Conservation (phyloP, 192 early-diverging fungal species). For the Radiomyces spectabilis region DNA sequence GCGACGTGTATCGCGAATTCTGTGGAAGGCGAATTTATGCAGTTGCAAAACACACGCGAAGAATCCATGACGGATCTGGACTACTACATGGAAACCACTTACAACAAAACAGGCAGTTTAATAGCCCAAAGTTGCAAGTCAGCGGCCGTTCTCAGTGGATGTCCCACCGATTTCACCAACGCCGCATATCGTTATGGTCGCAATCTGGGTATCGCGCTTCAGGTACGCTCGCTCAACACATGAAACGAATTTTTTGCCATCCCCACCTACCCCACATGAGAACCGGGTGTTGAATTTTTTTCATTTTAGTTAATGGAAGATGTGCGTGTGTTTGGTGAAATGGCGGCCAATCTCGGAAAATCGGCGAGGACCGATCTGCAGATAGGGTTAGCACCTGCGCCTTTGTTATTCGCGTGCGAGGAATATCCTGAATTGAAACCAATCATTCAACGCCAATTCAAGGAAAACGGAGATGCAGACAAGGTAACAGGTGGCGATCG, state of each 20-base stretch:
- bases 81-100: conserved; percentile 94
- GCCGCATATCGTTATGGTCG: conserved; percentile 83
- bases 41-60: conserved; percentile 66
- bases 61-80: conserved; percentile 65
- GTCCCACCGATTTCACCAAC: conserved; percentile 61
- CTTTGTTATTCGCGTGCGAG: conserved; percentile 89
- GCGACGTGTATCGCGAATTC: conserved; percentile 88
- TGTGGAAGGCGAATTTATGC: conserved; percentile 98
- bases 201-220: conserved; percentile 91
- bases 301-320: conserved; percentile 74
- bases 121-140: conserved; percentile 90
- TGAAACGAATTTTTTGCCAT: no score
- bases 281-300: not conserved
- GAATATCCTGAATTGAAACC: conserved; percentile 77
- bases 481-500: conserved; percentile 34
- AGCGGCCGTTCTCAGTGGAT: conserved; percentile 78
- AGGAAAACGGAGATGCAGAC: conserved; percentile 65
- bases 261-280: no score
- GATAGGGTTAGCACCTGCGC: conserved; percentile 87
- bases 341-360: conserved; percentile 77
- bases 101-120: conserved; percentile 90
- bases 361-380: conserved; percentile 85
- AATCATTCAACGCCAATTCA: conserved; percentile 84
- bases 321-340: conserved; percentile 81
- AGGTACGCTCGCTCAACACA: no score